Conservation (phyloP, 768 basidiomycete genomes). For the Favolaschia claudopus region DNA sequence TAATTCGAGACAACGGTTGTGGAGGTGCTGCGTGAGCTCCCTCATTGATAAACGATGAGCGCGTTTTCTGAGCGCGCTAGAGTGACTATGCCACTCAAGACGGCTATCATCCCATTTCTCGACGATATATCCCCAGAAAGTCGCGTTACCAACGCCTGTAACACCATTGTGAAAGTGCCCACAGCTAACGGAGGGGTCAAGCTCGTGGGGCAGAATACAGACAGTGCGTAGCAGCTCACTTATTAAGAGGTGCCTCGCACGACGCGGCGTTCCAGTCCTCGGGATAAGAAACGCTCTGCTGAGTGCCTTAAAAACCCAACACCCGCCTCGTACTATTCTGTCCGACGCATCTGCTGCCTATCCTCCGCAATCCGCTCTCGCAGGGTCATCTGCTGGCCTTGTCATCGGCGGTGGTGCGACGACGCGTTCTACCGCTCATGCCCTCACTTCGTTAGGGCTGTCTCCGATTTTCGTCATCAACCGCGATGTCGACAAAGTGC, state of each 20-base stretch:
- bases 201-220: slow-evolving; percentile 46
- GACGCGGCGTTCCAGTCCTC: slow-evolving; percentile 30
- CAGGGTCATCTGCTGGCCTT: slow-evolving; percentile 34
- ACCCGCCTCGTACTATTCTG: slow-evolving; percentile 25
- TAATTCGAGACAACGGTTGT: slow-evolving; percentile 32
- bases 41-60: neutral
- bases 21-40: slow-evolving; percentile 42
- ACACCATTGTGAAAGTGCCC: slow-evolving; percentile 45
- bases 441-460: slow-evolving; percentile 60
- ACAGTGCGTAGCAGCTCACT: slow-evolving; percentile 30
- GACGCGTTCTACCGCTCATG: slow-evolving; percentile 47
- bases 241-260: neutral
- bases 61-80: slow-evolving; percentile 20
- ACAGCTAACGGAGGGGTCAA: slow-evolving; percentile 30
- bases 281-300: slow-evolving; percentile 44
- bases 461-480: slow-evolving; percentile 51
- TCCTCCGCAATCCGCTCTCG: too few species aligned
- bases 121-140: slow-evolving; percentile 43
- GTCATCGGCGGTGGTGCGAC: slow-evolving; percentile 49
- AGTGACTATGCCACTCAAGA: slow-evolving; percentile 47
- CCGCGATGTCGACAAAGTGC: slow-evolving; percentile 41
- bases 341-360: slow-evolving; percentile 20
- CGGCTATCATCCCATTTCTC: slow-evolving; percentile 40
- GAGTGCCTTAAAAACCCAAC: slow-evolving; percentile 34
- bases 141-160: slow-evolving; percentile 39